phyloP scores from a whole-genome alignment of 306 rosid genomes.

The Neltuma alba region DNA sequence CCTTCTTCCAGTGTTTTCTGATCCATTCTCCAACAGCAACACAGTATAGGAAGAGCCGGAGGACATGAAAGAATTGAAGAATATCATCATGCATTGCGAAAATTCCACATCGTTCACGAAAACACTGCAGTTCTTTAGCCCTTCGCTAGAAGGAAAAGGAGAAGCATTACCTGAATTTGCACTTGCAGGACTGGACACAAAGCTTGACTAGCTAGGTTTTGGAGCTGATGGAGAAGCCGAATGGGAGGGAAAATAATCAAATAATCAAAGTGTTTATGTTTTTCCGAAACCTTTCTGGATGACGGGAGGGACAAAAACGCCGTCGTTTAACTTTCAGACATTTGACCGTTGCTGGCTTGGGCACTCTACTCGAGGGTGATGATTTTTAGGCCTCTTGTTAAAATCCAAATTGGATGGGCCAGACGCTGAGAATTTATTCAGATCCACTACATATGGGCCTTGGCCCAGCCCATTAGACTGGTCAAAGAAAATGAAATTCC shows the following conservation, averaged over 20 bases:
- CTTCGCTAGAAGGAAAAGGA: not conserved
- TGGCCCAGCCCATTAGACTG: too few relatives aligned
- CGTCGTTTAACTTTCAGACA: not conserved
- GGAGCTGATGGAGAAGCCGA: not conserved
- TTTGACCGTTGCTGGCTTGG: slow-evolving; percentile 26
- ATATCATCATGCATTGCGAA: not conserved
- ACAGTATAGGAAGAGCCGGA: not conserved
- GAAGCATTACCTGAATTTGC: slow-evolving; percentile 23
- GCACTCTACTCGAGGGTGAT: too few relatives aligned
- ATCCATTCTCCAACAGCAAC: slow-evolving; percentile 44
- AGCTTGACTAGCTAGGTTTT: slow-evolving; percentile 26
- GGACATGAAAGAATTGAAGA: not conserved
- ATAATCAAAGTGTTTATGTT: not conserved
- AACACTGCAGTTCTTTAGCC: not conserved
- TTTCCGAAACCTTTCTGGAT: not conserved
- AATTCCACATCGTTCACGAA: not conserved
- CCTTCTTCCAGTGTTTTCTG: slow-evolving; percentile 26
- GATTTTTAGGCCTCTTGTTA: not conserved
- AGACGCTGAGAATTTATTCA: not conserved
- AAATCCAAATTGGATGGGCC: not conserved
- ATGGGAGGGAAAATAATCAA: slow-evolving; percentile 44
- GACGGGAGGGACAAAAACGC: not conserved
- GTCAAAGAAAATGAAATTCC: too few relatives aligned
- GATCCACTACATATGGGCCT: not conserved
- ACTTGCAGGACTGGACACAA: not conserved